A percentile compares a stretch with the other conserved stretches of the same genome.
Conservation (phyloP, 1,284 basidiomycete genomes). For the Cystobasidium sp. region DNA sequence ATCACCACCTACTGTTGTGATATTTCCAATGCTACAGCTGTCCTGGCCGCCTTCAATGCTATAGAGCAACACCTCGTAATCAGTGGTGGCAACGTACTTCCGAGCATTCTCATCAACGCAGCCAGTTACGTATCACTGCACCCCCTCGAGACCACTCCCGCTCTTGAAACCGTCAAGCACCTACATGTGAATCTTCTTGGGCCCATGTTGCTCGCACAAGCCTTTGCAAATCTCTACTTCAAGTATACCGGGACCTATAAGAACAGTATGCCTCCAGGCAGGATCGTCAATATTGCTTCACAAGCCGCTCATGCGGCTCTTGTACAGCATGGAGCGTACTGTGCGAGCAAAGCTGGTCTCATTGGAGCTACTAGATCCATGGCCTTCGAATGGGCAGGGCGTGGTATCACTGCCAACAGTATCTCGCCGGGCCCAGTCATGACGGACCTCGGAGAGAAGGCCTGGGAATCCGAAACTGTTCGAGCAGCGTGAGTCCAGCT, state of each 20-base stretch:
- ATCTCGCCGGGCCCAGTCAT: slow-evolving; percentile 1
- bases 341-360: background rate
- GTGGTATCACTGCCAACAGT: slow-evolving; percentile 8
- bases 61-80: background rate
- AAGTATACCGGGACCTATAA: background rate
- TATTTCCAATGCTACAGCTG: background rate
- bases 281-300: slow-evolving; percentile 6
- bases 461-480: background rate
- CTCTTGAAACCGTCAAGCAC: background rate
- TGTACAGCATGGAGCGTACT: background rate
- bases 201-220: background rate
- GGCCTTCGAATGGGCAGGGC: background rate
- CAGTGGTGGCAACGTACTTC: background rate
- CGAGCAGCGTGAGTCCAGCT: background rate
- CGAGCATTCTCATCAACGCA: slow-evolving; percentile 1
- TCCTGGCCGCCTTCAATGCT: background rate
- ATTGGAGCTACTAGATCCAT: background rate
- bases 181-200: background rate
- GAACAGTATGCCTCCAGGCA: background rate
- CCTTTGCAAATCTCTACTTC: background rate
- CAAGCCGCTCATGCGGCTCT: background rate
- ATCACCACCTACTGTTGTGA: background rate
- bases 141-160: background rate
- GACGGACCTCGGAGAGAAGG: background rate
- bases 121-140: background rate